Evolutionary conservation across 2,329 filamentous ascomycete genomes (phyloP).

Genomic region (Teratosphaeriaceae sp.): DNA sequence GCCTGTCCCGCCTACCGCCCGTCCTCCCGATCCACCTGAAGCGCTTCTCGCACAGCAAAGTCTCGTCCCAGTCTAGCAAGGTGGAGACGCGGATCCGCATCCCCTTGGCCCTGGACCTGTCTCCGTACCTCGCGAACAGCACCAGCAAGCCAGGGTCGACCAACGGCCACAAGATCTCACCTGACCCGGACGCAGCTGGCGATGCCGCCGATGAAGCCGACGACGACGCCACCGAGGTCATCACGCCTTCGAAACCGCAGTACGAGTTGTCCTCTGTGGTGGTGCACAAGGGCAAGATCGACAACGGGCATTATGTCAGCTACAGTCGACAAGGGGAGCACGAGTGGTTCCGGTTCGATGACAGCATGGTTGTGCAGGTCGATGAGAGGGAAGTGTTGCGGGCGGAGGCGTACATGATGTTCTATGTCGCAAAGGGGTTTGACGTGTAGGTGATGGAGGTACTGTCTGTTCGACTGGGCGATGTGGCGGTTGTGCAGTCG

Average conservation of each 20-base stretch:
- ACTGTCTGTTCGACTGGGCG: no score
- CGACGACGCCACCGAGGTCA: conserved; percentile 9
- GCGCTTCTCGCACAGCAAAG: conserved; percentile 32
- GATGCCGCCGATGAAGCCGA: conserved; percentile 14
- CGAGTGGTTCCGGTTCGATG: conserved; percentile 93
- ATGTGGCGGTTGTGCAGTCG: no score
- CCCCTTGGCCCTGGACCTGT: conserved; percentile 80
- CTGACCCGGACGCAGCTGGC: background rate
- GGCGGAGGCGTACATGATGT: conserved; percentile 83
- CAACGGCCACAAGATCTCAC: background rate
- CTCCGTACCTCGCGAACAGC: conserved; percentile 63
- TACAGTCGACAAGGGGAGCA: conserved; percentile 71
- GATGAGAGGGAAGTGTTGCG: conserved; percentile 77
- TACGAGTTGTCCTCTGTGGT: conserved; percentile 88
- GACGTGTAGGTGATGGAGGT: no score
- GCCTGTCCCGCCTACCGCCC: conserved; percentile 77
- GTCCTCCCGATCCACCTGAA: conserved; percentile 91
- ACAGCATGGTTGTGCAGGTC: conserved; percentile 83
- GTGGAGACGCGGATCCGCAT: conserved; percentile 83
- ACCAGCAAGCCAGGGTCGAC: background rate
- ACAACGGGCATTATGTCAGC: conserved; percentile 87
- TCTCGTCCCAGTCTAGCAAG: conserved; percentile 73
- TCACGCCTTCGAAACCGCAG: conserved; percentile 45
- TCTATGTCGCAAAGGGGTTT: conserved; percentile 51
- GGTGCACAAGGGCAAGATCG: conserved; percentile 87